Base-by-base conservation (phyloP, 352 stramenopile genomes). In the Globisporangium viniferum region DNA sequence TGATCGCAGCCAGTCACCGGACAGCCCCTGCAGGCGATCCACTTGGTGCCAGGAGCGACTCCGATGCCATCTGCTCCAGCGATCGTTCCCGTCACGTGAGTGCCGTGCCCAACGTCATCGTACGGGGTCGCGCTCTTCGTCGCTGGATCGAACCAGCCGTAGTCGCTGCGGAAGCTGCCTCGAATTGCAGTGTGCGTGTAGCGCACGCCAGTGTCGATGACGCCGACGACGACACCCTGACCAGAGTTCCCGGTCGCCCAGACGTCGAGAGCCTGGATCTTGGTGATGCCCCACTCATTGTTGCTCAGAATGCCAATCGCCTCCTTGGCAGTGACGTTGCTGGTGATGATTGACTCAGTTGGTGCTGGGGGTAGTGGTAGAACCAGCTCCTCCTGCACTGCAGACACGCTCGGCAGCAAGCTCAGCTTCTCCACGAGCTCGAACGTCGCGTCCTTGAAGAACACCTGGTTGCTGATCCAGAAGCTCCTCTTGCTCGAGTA, bases 171-270 rank as follows among this genome's bases (percentile, higher is more conserved):
- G 41, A 76, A 76, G 31, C 62, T 80, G 49, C 49, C 27, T 3
- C 22, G 10, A 3, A 76, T 46, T 5, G 56, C 29, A 6, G 61
- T 59, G 64, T 80, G 74, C 2, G 68, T 67, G 22, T n/a, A 5
- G 12, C 39, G 46, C 3, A 76, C 74, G 4, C 74, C 74, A 15
- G 64, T 73, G 36, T 80, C 74, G 55, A 80, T 80, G 20, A 36
- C 55, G 7, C 71, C 71, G 5, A 80, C 59, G 33, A 78, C 64
- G 62, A 76, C 64, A 24, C 59, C 64, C 53, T 66, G 22, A 46
- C 74, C 74, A 2, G 36, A 82, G 56, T 86, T 84, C 0, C 79
- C 76, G 18, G 68, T 78, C 20, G 63, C 65, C 82, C 82, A 90
- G 0, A 86, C 75, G 2, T 66, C 62, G 0, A 75, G 77, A 0